A percentile compares a stretch with the other conserved stretches of the same genome.
Evolutionary conservation across 2,329 filamentous ascomycete species (phyloP).

Genomic region (Conoideocrella luteorostrata): DNA sequence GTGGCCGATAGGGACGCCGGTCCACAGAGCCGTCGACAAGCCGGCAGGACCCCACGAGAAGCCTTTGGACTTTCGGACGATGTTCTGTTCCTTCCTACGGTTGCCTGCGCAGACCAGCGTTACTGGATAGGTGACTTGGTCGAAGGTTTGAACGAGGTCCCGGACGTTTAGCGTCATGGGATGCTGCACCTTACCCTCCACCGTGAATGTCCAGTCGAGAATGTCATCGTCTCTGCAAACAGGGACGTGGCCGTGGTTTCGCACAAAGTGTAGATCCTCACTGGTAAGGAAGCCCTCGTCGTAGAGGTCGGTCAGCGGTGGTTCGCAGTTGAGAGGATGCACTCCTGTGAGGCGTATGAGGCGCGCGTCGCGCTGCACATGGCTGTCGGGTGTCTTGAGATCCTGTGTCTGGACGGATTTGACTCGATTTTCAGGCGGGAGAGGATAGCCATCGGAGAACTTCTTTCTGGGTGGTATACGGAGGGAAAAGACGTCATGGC

Average conservation of each 20-base stretch:
- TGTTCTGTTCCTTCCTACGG: slow-evolving; percentile 45
- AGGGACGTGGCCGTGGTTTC: slow-evolving; percentile 48
- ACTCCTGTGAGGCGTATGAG: slow-evolving; percentile 46
- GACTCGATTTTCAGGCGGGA: no score
- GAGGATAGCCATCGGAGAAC: slow-evolving; percentile 11
- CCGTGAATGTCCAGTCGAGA: slow-evolving; percentile 37
- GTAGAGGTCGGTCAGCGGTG: slow-evolving; percentile 33
- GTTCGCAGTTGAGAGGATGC: slow-evolving; percentile 46
- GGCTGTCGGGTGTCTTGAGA: slow-evolving; percentile 46
- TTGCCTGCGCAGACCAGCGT: slow-evolving; percentile 44
- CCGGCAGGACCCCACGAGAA: slow-evolving; percentile 41
- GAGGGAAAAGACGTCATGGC: no score
- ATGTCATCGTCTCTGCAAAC: no score
- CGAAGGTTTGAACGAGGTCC: slow-evolving; percentile 35
- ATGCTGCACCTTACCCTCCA: slow-evolving; percentile 38
- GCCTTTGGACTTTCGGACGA: slow-evolving; percentile 40
- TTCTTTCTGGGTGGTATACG: no score
- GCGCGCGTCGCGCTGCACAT: slow-evolving; percentile 40
- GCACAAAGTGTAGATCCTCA: slow-evolving; percentile 44
- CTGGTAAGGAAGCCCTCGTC: slow-evolving; percentile 44
- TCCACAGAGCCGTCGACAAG: slow-evolving; percentile 45
- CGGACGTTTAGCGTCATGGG: slow-evolving; percentile 35
- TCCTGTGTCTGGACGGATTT: slow-evolving; percentile 33
- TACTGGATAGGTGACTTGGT: slow-evolving; percentile 40
- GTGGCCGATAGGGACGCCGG: no score